phyloP scores from a whole-genome alignment of 768 basidiomycete genomes.

The Mycena crocata region DNA sequence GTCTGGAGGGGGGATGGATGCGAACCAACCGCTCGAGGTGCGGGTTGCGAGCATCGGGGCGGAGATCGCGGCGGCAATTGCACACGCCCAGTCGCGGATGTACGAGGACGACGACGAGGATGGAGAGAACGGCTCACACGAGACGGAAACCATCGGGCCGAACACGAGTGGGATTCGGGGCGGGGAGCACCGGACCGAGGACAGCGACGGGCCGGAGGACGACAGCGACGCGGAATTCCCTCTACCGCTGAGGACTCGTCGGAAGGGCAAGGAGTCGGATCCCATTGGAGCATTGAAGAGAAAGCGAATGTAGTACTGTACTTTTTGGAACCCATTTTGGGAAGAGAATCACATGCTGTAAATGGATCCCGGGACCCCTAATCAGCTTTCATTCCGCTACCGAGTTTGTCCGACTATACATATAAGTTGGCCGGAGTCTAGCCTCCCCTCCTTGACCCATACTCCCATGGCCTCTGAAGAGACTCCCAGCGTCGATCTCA shows the following conservation, averaged over 20 bases:
- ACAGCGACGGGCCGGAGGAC: slow-evolving; percentile 56
- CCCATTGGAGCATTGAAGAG: slow-evolving; percentile 66
- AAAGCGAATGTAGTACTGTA: slow-evolving; percentile 55
- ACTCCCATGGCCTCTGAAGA: slow-evolving; percentile 66
- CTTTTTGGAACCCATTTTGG: slow-evolving; percentile 20
- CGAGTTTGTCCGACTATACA: slow-evolving; percentile 22
- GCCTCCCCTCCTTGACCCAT: slow-evolving; percentile 6
- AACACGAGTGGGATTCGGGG: slow-evolving; percentile 56
- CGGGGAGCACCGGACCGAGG: slow-evolving; percentile 61
- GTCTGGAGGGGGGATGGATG: slow-evolving; percentile 50
- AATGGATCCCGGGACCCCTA: slow-evolving; percentile 20
- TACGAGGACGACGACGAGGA: slow-evolving; percentile 67
- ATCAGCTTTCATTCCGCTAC: slow-evolving; percentile 21
- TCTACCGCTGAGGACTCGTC: slow-evolving; percentile 69
- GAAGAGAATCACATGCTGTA: slow-evolving; percentile 44
- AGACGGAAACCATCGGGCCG: slow-evolving; percentile 49
- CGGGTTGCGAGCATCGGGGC: slow-evolving; percentile 83
- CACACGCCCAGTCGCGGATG: slow-evolving; percentile 74
- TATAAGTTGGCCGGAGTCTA: no score
- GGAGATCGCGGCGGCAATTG: slow-evolving; percentile 84
- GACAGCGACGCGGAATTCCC: slow-evolving; percentile 84
- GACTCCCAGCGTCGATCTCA: slow-evolving; percentile 84
- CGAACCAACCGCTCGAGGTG: slow-evolving; percentile 66
- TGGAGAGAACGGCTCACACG: slow-evolving; percentile 56
- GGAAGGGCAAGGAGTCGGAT: slow-evolving; percentile 69